Conservation (phyloP, 768 basidiomycete species). For the Roridomyces roridus region DNA sequence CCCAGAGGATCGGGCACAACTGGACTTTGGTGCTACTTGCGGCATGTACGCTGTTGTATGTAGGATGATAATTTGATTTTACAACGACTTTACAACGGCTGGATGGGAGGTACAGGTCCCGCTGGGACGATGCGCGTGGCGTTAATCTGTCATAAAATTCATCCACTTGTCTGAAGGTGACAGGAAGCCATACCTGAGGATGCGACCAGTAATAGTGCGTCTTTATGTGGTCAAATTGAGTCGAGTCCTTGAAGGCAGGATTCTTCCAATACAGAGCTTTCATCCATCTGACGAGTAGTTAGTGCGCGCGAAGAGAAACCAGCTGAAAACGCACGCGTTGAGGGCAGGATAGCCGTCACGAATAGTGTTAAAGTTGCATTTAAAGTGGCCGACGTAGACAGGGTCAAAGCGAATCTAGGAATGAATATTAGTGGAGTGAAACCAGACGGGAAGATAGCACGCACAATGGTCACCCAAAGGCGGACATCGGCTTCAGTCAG, state of each 20-base stretch:
- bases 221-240: slow-evolving; percentile 91
- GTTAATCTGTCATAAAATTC: slow-evolving; percentile 65
- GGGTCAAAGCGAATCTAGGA: slow-evolving; percentile 84
- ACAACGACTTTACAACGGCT: slow-evolving; percentile 53
- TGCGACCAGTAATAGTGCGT: slow-evolving; percentile 76
- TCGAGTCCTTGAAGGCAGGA: slow-evolving; percentile 84
- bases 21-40: no score
- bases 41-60: background rate
- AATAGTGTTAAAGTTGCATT: slow-evolving; percentile 88
- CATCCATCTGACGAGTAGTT: slow-evolving; percentile 67
- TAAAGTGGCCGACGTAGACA: slow-evolving; percentile 92
- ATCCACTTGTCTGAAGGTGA: no score
- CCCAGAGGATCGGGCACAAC: no score
- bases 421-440: background rate
- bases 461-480: slow-evolving; percentile 91
- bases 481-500: slow-evolving; percentile 89
- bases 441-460: slow-evolving; percentile 31
- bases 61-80: background rate
- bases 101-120: slow-evolving; percentile 75
- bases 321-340: slow-evolving; percentile 54
- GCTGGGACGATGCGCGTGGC: slow-evolving; percentile 76
- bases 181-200: slow-evolving; percentile 12
- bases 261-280: slow-evolving; percentile 88
- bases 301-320: background rate
- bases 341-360: slow-evolving; percentile 88